These are phyloP conservation scores for Coleophoma cylindrospora DNA, from an alignment of 2,329 filamentous ascomycete species.

Conservation along the genomic window DNA sequence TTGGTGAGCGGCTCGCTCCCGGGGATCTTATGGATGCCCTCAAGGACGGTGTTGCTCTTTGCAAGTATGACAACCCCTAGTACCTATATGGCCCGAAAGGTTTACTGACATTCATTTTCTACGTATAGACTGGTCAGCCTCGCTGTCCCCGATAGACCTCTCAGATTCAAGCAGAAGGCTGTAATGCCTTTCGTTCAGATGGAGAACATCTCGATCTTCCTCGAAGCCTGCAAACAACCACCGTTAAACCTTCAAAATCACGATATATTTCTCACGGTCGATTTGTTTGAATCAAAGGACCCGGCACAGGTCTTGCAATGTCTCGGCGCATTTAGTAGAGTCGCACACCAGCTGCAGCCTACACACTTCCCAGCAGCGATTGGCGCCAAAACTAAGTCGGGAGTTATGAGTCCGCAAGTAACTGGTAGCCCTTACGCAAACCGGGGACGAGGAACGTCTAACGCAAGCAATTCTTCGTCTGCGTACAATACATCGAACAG, in stretches of 20 bases:
- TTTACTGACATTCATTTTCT: neutral
- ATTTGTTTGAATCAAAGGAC: constrained; percentile 93
- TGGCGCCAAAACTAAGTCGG: constrained; percentile 60
- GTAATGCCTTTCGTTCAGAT: constrained; percentile 98
- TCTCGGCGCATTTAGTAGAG: constrained; percentile 83
- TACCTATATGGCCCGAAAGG: neutral
- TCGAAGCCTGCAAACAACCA: constrained; percentile 77
- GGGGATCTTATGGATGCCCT: constrained; percentile 79
- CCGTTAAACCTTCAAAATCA: constrained; percentile 87
- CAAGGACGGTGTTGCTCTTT: constrained; percentile 87
- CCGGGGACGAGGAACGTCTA: constrained; percentile 44
- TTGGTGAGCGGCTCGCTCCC: constrained; percentile 68
- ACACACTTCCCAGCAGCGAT: constrained; percentile 69
- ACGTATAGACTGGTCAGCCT: constrained; percentile 68
- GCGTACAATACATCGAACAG: constrained; percentile 37
- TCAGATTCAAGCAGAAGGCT: constrained; percentile 81
- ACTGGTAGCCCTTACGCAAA: constrained; percentile 43
- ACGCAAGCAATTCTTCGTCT: constrained; percentile 54
- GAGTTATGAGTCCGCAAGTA: constrained; percentile 58
- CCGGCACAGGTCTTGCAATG: constrained; percentile 95
- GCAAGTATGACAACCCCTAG: constrained; percentile 60
- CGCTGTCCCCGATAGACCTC: constrained; percentile 61
- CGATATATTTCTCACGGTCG: constrained; percentile 94
- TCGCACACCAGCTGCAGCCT: constrained; percentile 72
- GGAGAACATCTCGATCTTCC: constrained; percentile 98